Conservation (phyloP, 2,329 filamentous ascomycete species). For the Chaetomium olivaceum region DNA sequence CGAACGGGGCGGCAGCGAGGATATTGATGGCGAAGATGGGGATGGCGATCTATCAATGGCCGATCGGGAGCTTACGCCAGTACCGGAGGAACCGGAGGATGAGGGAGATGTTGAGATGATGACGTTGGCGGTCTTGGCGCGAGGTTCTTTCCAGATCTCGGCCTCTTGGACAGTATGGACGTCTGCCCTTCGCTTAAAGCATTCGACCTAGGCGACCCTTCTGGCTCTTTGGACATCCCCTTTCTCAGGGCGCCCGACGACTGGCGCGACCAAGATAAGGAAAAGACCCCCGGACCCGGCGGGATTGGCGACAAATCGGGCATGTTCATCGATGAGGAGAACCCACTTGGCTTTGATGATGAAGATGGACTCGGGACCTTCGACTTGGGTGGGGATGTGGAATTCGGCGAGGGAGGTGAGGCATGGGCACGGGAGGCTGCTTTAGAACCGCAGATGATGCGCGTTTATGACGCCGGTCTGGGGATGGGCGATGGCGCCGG, state of each 20-base stretch:
- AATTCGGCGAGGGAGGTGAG: conserved; percentile 94
- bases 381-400: conserved; percentile 69
- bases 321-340: conserved; percentile 84
- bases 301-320: conserved; percentile 68
- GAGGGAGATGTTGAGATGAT: conserved; percentile 68
- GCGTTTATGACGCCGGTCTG: conserved; percentile 68
- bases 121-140: conserved; percentile 73
- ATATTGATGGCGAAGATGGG: conserved; percentile 43
- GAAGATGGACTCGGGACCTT: conserved; percentile 75
- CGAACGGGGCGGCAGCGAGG: conserved; percentile 40
- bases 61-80: conserved; percentile 23
- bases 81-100: conserved; percentile 44
- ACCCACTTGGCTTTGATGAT: conserved; percentile 77
- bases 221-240: conserved; percentile 82
- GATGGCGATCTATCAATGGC: conserved; percentile 32
- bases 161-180: conserved; percentile 77
- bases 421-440: conserved; percentile 92
- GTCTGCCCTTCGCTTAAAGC: conserved; percentile 93
- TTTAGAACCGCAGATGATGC: conserved; percentile 81
- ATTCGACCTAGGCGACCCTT: conserved; percentile 86
- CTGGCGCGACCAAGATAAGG: conserved; percentile 71
- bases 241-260: conserved; percentile 89
- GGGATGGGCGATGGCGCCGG: conserved; percentile 55
- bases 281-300: conserved; percentile 54
- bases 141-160: conserved; percentile 83